Base-by-base conservation (phyloP, 1,139 yeast species). In the Nakaseomyces glabratus region DNA sequence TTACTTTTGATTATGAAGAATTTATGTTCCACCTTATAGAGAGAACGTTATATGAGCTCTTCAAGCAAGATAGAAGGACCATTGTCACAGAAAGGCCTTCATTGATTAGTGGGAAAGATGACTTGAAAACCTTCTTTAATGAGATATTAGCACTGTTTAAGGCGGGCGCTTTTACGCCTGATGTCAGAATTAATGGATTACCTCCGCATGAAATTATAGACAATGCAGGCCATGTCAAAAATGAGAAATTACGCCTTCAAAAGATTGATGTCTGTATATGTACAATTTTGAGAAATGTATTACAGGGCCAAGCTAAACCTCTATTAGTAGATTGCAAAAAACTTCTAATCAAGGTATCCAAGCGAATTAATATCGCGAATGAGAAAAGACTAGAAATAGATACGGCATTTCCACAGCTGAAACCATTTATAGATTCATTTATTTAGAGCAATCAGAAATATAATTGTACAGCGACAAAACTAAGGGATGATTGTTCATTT, bases 11-110 rank as follows among this genome's bases (percentile, higher is more conserved):
- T 15, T 20, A 24, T 4, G 6, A 15, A 10, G 28, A 24, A 15
- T 24, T 41, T 23, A 35, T 51, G 35, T 49, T 51, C 4, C 24
- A 42, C 13, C 20, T 51, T 6, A 50, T 50, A 10, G 52, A 51
- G 21, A 40, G 38, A 10, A 40, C 45, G 2, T 35, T 48, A 18
- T 22, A 31, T 23, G 42, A 40, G 26, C 21, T 41, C 13, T 31
- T 31, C 10, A 24, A 29, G n/a, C 28, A 24, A 15, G 28, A 24
- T 15, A 18, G 28, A 4, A 24, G 28, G n/a, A 4, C 16, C 6
- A 15, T 24, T 24, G 28, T 11, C 8, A 15, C 16, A 6, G 28
- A 24, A 5, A 24, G 16, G 7, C 7, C 16, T 4, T 24, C 28
- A 10, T 9, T 24, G 4, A 4, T 15, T 4, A 24, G 16, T 11